phyloP scores from a whole-genome alignment of 257 asterid species.

The Fraxinus excelsior region DNA sequence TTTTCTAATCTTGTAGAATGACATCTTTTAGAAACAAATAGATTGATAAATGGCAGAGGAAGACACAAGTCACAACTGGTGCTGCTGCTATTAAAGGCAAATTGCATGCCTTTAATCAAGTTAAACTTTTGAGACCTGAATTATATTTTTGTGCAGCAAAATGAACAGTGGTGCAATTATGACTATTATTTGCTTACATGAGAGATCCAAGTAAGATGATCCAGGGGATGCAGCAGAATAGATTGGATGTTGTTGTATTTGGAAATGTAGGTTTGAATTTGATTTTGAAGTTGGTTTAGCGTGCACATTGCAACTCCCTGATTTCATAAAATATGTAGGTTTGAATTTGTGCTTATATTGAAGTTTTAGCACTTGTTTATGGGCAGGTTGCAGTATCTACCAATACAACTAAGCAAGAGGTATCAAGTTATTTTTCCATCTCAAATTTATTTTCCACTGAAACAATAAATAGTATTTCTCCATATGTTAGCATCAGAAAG shows the following conservation, averaged over 20 bases:
- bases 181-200: constrained; percentile 54
- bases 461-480: neutral
- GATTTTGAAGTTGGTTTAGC: neutral
- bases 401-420: constrained; percentile 54
- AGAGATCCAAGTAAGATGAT: constrained; percentile 96
- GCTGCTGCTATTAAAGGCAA: constrained; percentile 92
- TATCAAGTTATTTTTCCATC: constrained; percentile 23
- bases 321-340: constrained; percentile 10
- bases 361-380: constrained; percentile 21
- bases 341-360: constrained; percentile 11
- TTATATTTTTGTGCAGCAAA: constrained; percentile 12
- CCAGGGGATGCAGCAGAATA: constrained; percentile 88
- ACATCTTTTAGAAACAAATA: constrained; percentile 77
- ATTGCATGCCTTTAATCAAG: constrained; percentile 97
- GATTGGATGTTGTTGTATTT: constrained; percentile 70
- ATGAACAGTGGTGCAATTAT: constrained; percentile 18
- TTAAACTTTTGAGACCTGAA: constrained; percentile 29
- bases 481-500: neutral
- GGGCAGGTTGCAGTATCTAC: constrained; percentile 56
- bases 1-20: constrained; percentile 53
- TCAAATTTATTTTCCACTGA: neutral
- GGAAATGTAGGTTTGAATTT: constrained; percentile 68
- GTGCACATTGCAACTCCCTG: neutral
- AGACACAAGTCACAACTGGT: constrained; percentile 91
- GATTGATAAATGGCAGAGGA: constrained; percentile 95